A percentile compares a stretch with the other conserved stretches of the same genome.
phyloP scores from a whole-genome alignment of 2,329 filamentous ascomycete genomes.

The Aspergillus quadricinctus region DNA sequence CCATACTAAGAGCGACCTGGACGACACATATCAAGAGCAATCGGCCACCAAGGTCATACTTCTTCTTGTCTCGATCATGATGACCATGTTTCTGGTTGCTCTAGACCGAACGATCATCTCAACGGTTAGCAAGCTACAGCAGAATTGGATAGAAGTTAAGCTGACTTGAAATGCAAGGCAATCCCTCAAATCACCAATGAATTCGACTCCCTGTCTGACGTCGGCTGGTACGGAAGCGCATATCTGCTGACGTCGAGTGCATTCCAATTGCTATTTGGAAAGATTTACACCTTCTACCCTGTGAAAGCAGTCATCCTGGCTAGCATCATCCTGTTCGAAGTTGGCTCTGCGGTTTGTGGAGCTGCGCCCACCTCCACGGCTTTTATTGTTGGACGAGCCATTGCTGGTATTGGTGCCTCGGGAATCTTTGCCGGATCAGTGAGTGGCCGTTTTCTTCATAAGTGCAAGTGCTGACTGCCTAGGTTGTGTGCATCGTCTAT shows the following conservation, averaged over 20 bases:
- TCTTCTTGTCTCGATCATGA: not conserved
- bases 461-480: not conserved
- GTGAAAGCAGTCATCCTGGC: not conserved
- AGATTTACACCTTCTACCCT: not conserved
- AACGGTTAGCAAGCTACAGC: not conserved
- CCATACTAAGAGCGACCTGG: not conserved
- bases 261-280: not conserved
- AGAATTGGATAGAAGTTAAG: not conserved
- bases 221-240: not conserved
- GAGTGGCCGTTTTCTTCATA: not conserved
- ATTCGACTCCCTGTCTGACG: not conserved
- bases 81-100: not conserved
- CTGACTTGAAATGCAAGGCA: not conserved
- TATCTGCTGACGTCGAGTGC: not conserved
- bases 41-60: not conserved
- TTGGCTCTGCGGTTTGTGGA: not conserved
- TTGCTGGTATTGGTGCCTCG: not conserved
- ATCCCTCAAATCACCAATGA: not conserved
- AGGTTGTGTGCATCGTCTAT: slow-evolving; percentile 21
- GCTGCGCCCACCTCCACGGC: not conserved
- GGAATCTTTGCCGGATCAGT: not conserved
- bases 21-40: not conserved
- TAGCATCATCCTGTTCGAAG: not conserved
- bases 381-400: not conserved
- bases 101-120: not conserved